These are phyloP conservation scores for Penicillium sp. DNA, from an alignment of 2,329 filamentous ascomycete species.

Conservation along the genomic window DNA sequence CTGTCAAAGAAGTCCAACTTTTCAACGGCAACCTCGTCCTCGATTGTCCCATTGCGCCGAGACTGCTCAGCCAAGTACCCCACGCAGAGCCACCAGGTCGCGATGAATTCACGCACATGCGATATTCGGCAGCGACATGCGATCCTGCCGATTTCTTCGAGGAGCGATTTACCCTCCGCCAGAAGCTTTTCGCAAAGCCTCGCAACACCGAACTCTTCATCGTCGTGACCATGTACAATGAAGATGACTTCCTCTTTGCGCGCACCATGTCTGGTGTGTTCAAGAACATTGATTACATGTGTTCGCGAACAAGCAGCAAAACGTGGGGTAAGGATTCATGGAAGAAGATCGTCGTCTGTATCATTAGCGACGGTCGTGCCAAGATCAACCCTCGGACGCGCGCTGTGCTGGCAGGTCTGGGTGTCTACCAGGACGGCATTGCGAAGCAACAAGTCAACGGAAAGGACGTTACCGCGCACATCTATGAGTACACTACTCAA, in stretches of 20 bases:
- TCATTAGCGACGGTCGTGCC: conserved; percentile 93
- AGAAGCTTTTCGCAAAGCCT: conserved; percentile 87
- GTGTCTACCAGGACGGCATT: conserved; percentile 97
- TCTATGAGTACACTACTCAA: conserved; percentile 73
- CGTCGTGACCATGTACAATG: conserved; percentile 98
- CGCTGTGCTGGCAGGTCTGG: conserved; percentile 86
- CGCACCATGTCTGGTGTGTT: conserved; percentile 95
- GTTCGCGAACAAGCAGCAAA: conserved; percentile 85
- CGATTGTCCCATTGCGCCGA: conserved; percentile 91
- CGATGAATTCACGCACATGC: conserved; percentile 75
- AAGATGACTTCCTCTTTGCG: conserved; percentile 93
- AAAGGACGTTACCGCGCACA: conserved; percentile 94
- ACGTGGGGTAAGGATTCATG: conserved; percentile 98
- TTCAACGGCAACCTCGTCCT: conserved; percentile 97
- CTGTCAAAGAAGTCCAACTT: conserved; percentile 95
- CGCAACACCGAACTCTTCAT: conserved; percentile 94
- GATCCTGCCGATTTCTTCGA: conserved; percentile 86
- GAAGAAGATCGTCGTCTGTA: conserved; percentile 99
- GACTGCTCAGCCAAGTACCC: conserved; percentile 80
- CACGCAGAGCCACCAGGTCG: conserved; percentile 78
- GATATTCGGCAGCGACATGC: conserved; percentile 92
- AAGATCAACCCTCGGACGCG: conserved; percentile 94
- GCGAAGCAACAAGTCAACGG: conserved; percentile 97
- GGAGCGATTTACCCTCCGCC: conserved; percentile 85
- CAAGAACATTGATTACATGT: conserved; percentile 99